These are phyloP conservation scores for Gillenia trifoliata DNA, from an alignment of 306 rosid species.

Conservation along the genomic window DNA sequence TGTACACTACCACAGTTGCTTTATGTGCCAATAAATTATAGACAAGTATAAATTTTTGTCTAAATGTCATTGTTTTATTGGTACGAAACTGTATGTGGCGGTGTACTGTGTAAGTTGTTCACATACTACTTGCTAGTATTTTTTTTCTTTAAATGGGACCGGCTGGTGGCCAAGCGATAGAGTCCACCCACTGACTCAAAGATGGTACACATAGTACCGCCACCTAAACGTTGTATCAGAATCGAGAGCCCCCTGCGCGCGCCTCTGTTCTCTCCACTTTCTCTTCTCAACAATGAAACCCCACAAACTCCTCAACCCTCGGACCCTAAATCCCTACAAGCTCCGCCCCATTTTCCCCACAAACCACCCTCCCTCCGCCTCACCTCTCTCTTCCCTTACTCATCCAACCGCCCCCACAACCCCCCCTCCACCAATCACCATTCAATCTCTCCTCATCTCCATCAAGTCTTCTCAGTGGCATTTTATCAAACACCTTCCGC, in stretches of 20 bases:
- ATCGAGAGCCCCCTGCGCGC: neutral
- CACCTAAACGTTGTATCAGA: no score
- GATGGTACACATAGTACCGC: no score
- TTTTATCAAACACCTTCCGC: slow-evolving; percentile 58
- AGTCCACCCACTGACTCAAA: no score
- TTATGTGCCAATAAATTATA: no score
- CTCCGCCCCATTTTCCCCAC: slow-evolving; percentile 9
- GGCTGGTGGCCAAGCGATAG: no score
- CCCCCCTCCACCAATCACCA: slow-evolving; percentile 26
- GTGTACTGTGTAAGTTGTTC: no score
- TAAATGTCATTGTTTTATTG: no score
- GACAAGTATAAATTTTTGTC: no score
- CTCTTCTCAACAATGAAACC: slow-evolving; percentile 21
- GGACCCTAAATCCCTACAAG: slow-evolving; percentile 13
- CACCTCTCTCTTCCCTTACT: slow-evolving; percentile 21
- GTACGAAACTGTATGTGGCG: no score
- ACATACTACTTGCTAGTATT: no score
- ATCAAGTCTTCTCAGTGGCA: slow-evolving; percentile 78
- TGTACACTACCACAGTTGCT: no score
- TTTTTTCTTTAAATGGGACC: no score
- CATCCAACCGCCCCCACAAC: slow-evolving; percentile 3
- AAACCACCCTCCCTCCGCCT: slow-evolving; percentile 6
- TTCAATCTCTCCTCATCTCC: slow-evolving; percentile 28
- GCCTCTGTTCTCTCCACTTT: neutral
- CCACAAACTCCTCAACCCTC: slow-evolving; percentile 6